These are phyloP conservation scores for Cyclocybe cylindracea DNA, from an alignment of 768 basidiomycete genomes.

Conservation along the genomic window DNA sequence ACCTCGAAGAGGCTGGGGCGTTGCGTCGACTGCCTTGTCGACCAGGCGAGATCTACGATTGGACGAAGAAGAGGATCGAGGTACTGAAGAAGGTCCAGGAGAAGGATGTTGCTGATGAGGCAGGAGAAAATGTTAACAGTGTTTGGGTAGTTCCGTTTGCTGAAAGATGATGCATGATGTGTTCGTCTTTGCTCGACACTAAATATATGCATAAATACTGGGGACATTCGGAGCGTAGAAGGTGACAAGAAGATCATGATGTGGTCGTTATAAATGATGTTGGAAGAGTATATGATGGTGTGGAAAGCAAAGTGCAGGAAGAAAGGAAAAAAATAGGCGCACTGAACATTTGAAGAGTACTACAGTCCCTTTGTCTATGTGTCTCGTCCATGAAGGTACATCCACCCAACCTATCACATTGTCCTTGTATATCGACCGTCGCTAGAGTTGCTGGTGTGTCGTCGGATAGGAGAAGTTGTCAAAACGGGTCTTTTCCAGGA, in stretches of 20 bases:
- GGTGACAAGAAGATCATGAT: no score
- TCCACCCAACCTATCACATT: not conserved
- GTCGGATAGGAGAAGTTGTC: constrained; percentile 2
- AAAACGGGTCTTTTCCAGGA: constrained; percentile 4
- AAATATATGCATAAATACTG: no score
- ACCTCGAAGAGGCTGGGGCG: not conserved
- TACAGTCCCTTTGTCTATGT: no score
- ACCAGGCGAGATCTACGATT: constrained; percentile 1
- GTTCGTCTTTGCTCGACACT: no score
- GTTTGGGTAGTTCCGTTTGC: not conserved
- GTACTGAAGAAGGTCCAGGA: not conserved
- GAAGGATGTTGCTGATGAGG: not conserved
- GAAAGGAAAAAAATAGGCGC: no score
- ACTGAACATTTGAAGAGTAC: no score
- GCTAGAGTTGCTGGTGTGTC: constrained; percentile 15
- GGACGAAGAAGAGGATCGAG: not conserved
- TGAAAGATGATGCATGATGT: not conserved
- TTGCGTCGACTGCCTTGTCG: not conserved
- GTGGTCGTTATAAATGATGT: no score
- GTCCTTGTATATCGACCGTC: not conserved
- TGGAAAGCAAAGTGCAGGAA: no score
- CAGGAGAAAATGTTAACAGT: not conserved
- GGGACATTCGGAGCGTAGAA: no score
- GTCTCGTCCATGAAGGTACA: not conserved
- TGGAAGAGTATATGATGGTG: no score